These are phyloP conservation scores for Dendrothele bispora DNA, from an alignment of 768 basidiomycete genomes.

Conservation along the genomic window DNA sequence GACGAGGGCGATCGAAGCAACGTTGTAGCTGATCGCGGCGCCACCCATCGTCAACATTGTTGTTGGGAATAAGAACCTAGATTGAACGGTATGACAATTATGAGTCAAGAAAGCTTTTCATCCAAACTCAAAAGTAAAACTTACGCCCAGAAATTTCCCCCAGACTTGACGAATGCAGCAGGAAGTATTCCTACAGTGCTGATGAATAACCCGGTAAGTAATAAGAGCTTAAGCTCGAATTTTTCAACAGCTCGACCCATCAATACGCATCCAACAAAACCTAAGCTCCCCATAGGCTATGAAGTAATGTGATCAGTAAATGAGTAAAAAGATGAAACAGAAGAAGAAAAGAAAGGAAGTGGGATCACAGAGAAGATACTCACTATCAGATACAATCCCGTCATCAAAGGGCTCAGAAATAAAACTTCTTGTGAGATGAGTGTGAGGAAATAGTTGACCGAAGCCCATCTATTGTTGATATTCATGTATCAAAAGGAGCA, in stretches of 20 bases:
- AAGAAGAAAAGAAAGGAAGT: no score
- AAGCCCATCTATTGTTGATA: background rate
- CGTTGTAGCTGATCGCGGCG: background rate
- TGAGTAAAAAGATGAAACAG: no score
- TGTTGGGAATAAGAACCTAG: background rate
- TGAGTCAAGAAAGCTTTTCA: no score
- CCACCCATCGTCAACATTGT: background rate
- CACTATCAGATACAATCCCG: background rate
- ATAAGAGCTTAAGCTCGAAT: background rate
- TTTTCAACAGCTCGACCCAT: background rate
- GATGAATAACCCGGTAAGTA: background rate
- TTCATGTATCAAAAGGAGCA: background rate
- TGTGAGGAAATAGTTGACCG: background rate
- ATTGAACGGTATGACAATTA: no score
- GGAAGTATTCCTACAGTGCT: background rate
- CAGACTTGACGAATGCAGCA: background rate
- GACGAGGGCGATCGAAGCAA: background rate
- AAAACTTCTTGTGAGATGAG: slow-evolving; percentile 3
- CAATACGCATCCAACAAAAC: background rate
- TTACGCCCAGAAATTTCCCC: background rate
- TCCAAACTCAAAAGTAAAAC: background rate
- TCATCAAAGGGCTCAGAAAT: background rate
- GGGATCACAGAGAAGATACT: background rate
- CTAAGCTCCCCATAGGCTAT: background rate
- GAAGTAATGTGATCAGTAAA: no score